Evolutionary conservation across 345 rosid species (phyloP), one percentile per base, ranked within the genome.

Genomic region (Pugionium dolabratum): DNA sequence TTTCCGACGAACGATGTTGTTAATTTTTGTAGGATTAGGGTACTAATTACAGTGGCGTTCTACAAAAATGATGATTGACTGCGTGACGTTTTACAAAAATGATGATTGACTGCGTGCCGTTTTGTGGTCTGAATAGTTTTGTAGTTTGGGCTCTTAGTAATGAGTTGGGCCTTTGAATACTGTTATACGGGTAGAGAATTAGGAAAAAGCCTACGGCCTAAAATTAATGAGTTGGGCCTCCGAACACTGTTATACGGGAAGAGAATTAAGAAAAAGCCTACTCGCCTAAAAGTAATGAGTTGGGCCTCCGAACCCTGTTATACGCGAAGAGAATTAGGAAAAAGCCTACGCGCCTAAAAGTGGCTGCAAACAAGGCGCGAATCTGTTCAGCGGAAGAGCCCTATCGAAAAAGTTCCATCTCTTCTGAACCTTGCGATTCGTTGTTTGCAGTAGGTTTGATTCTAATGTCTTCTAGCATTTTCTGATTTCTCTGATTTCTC

Each of bases 361-460:
- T 27, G 55, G 55, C 46, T 7, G 47, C 18, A 55, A 47, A 30
- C 3, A 57, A 32, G 65, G 72, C 73, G 73, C 59, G 59, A 69
- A 59, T 43, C 25, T 36, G 42, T 57, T 10, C 11, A 47, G 6
- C 8, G 18, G 34, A 40, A 56, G 57, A 67, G 4, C 64, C 58
- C 65, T 58, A 68, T 65, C 65, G 51, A 25, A 32, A 42, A 39
- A 35, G n/a, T 4, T 8, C 11, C 10, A 55, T 45, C 46, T 31
- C 73, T 66, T 7, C 36, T 44, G 1, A 54, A 26, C 34, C 18
- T 34, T 39, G 62, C 32, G 70, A 33, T 44, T 43, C 51, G 10
- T 65, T 49, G 6, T 46, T 46, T 4, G 3, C 8, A 45, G 4
- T n/a, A 41, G 63, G 63, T 58, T 40, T 31, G 50, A 26, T 46